phyloP scores from a whole-genome alignment of 768 basidiomycete genomes.

The Scleroderma citrinum region DNA sequence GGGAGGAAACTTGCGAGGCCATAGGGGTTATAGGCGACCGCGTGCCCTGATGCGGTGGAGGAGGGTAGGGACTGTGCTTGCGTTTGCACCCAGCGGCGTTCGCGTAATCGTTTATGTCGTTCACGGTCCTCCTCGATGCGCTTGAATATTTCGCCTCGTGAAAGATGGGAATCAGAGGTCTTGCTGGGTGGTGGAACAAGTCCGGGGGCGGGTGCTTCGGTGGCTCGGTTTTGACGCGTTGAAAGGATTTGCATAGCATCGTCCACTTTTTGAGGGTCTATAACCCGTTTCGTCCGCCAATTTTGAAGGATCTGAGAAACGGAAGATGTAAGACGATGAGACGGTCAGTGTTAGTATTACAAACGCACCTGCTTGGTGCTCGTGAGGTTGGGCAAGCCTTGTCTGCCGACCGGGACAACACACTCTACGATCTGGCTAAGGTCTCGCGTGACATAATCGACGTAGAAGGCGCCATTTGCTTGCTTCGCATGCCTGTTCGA shows the following conservation, averaged over 20 bases:
- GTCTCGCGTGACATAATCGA: constrained; percentile 75
- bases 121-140: constrained; percentile 92
- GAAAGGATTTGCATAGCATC: constrained; percentile 56
- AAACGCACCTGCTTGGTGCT: constrained; percentile 76
- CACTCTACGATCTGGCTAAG: constrained; percentile 70
- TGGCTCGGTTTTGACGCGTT: constrained; percentile 32
- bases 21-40: constrained; percentile 7
- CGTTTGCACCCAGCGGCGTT: constrained; percentile 88
- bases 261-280: constrained; percentile 76
- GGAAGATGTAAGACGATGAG: not conserved
- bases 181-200: constrained; percentile 14
- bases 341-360: not conserved
- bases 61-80: constrained; percentile 37
- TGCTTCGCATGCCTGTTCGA: constrained; percentile 32
- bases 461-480: constrained; percentile 59
- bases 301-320: constrained; percentile 77
- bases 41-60: not conserved
- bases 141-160: constrained; percentile 67
- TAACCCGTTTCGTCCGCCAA: constrained; percentile 80
- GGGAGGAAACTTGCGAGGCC: constrained; percentile 21
- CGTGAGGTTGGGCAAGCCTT: constrained; percentile 81
- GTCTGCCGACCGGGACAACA: constrained; percentile 85
- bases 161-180: constrained; percentile 30
- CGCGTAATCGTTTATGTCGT: constrained; percentile 85
- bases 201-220: constrained; percentile 11